These are phyloP conservation scores for Harringtonia lauricola DNA, from an alignment of 2,329 filamentous ascomycete species.

Conservation along the genomic window DNA sequence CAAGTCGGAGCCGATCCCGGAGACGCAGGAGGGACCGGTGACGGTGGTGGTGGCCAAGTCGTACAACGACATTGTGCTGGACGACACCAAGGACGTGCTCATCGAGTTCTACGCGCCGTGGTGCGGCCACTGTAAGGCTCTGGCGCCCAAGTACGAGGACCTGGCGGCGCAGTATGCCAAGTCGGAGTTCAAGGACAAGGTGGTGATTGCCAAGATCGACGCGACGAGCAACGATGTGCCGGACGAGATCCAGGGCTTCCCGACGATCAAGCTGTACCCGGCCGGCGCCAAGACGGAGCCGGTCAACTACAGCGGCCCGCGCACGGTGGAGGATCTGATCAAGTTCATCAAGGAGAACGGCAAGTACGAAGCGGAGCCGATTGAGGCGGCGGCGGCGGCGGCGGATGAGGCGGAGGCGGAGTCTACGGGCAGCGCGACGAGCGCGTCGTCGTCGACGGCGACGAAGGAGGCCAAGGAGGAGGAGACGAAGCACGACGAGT, in stretches of 20 bases:
- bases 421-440: too few relatives aligned
- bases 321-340: slow-evolving; percentile 83
- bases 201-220: slow-evolving; percentile 94
- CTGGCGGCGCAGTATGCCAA: slow-evolving; percentile 67
- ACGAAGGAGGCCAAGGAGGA: slow-evolving; percentile 28
- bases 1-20: slow-evolving; percentile 95
- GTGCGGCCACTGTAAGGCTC: slow-evolving; percentile 99
- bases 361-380: slow-evolving; percentile 68
- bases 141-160: slow-evolving; percentile 94
- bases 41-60: slow-evolving; percentile 83
- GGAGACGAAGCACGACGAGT: slow-evolving; percentile 57
- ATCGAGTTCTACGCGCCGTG: slow-evolving; percentile 98
- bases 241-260: slow-evolving; percentile 94
- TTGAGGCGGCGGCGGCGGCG: slow-evolving; percentile 36
- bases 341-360: slow-evolving; percentile 93
- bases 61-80: slow-evolving; percentile 84
- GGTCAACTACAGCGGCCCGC: slow-evolving; percentile 76
- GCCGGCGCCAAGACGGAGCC: slow-evolving; percentile 80
- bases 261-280: slow-evolving; percentile 96
- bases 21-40: slow-evolving; percentile 84
- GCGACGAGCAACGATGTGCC: slow-evolving; percentile 94
- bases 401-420: slow-evolving; percentile 20
- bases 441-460: slow-evolving; percentile 22
- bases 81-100: slow-evolving; percentile 93
- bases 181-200: slow-evolving; percentile 70